phyloP scores from a whole-genome alignment of 2,329 filamentous ascomycete genomes.

The Metarhizium sp. region DNA sequence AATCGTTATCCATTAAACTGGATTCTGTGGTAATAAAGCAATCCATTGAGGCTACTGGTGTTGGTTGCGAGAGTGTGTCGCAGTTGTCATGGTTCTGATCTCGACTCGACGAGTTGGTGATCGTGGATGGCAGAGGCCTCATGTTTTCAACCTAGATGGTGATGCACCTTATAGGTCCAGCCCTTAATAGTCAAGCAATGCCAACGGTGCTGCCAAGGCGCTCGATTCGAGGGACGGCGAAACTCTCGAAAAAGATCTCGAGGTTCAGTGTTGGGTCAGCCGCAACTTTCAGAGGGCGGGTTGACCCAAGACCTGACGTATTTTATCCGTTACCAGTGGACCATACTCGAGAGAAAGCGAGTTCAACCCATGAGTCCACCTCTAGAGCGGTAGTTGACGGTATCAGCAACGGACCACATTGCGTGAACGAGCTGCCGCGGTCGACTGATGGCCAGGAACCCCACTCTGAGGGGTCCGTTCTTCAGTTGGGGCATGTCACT shows the following conservation, averaged over 20 bases:
- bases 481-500: not conserved
- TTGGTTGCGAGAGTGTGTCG: conserved; percentile 1
- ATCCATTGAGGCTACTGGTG: conserved; percentile 16
- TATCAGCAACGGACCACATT: too few species aligned
- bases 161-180: not conserved
- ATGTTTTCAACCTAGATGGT: not conserved
- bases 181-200: not conserved
- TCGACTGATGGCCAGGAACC: too few species aligned
- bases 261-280: not conserved
- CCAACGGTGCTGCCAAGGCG: too few species aligned
- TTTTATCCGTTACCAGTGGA: not conserved
- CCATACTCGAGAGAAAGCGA: not conserved
- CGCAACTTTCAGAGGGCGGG: not conserved
- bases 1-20: conserved; percentile 17
- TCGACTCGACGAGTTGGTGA: not conserved
- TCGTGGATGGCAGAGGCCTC: not conserved
- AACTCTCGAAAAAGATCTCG: not conserved
- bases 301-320: not conserved
- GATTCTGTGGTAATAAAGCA: conserved; percentile 27
- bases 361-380: too few species aligned
- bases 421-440: too few species aligned
- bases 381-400: too few species aligned
- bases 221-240: not conserved
- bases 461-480: not conserved
- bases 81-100: not conserved